A percentile compares a stretch with the other conserved stretches of the same genome.
phyloP scores from a whole-genome alignment of 257 asterid genomes.

The Solanum raphanifolium region DNA sequence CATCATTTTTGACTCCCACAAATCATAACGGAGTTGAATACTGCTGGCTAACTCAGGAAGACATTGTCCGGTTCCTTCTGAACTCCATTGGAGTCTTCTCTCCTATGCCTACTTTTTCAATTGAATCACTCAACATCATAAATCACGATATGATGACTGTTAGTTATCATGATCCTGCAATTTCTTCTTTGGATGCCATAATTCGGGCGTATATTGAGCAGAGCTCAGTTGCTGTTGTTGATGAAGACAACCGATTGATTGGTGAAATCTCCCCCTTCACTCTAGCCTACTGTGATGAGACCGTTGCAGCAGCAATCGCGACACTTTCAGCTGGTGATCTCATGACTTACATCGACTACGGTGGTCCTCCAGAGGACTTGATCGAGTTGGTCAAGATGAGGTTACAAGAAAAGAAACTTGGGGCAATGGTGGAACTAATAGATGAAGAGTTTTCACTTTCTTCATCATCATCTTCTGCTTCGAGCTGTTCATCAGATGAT shows the following conservation, averaged over 20 bases:
- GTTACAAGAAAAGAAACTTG: slow-evolving; percentile 47
- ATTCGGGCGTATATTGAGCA: slow-evolving; percentile 38
- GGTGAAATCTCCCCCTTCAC: slow-evolving; percentile 72
- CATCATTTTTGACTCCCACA: slow-evolving; percentile 1
- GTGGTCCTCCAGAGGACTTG: slow-evolving; percentile 64
- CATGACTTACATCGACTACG: slow-evolving; percentile 55
- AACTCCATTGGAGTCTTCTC: slow-evolving; percentile 66
- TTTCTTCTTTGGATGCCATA: slow-evolving; percentile 36
- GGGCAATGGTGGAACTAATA: slow-evolving; percentile 41
- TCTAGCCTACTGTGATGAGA: slow-evolving; percentile 65
- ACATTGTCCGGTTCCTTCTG: slow-evolving; percentile 65
- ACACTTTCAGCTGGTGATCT: slow-evolving; percentile 68
- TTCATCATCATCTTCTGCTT: slow-evolving; percentile 22
- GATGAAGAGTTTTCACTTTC: slow-evolving; percentile 31
- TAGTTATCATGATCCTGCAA: slow-evolving; percentile 40
- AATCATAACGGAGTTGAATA: slow-evolving; percentile 25
- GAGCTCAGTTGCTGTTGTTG: slow-evolving; percentile 59
- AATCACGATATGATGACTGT: slow-evolving; percentile 45
- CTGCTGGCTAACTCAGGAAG: slow-evolving; percentile 85
- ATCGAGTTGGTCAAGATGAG: slow-evolving; percentile 44
- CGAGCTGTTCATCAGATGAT: slow-evolving; percentile 64
- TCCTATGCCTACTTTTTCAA: slow-evolving; percentile 40
- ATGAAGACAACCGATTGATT: slow-evolving; percentile 36
- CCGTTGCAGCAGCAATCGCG: slow-evolving; percentile 50
- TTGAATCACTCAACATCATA: slow-evolving; percentile 49